phyloP scores from a whole-genome alignment of 768 basidiomycete species.

The Favolaschia claudopus region DNA sequence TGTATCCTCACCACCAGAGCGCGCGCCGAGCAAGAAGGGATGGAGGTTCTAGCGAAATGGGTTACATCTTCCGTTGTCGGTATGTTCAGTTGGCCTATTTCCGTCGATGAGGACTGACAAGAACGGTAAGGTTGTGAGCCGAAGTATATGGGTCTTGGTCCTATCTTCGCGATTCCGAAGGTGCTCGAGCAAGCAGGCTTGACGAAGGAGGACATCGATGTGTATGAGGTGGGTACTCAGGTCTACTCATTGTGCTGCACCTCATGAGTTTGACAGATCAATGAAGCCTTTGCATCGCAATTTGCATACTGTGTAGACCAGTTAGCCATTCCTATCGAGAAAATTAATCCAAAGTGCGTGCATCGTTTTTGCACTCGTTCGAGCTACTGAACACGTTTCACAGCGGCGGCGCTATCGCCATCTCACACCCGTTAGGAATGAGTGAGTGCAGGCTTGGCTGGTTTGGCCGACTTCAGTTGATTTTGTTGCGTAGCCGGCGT shows the following conservation, averaged over 20 bases:
- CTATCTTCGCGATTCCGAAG: constrained; percentile 76
- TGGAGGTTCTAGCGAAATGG: constrained; percentile 86
- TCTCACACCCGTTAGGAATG: constrained; percentile 86
- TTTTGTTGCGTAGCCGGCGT: constrained; percentile 68
- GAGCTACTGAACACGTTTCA: constrained; percentile 6
- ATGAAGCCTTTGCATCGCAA: constrained; percentile 93
- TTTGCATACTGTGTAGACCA: constrained; percentile 92
- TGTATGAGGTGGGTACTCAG: constrained; percentile 67
- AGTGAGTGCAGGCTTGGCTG: constrained; percentile 55
- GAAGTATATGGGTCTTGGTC: constrained; percentile 79
- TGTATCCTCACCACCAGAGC: constrained; percentile 84
- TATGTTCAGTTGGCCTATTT: constrained; percentile 37
- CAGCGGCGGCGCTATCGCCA: constrained; percentile 87
- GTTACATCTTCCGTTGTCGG: constrained; percentile 82
- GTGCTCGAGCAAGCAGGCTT: constrained; percentile 68
- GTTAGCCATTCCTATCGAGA: constrained; percentile 76
- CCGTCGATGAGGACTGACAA: neutral
- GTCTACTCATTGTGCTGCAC: neutral
- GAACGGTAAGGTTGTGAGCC: constrained; percentile 70
- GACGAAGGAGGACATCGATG: constrained; percentile 74
- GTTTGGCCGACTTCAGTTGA: constrained; percentile 4
- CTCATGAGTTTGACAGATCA: constrained; percentile 69
- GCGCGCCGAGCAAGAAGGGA: constrained; percentile 76
- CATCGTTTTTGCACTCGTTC: constrained; percentile 1
- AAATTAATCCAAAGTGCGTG: constrained; percentile 85